A percentile compares a stretch with the other conserved stretches of the same genome.
Evolutionary conservation across 2,329 filamentous ascomycete species (phyloP).

Genomic region (Pyrenochaeta sp.): DNA sequence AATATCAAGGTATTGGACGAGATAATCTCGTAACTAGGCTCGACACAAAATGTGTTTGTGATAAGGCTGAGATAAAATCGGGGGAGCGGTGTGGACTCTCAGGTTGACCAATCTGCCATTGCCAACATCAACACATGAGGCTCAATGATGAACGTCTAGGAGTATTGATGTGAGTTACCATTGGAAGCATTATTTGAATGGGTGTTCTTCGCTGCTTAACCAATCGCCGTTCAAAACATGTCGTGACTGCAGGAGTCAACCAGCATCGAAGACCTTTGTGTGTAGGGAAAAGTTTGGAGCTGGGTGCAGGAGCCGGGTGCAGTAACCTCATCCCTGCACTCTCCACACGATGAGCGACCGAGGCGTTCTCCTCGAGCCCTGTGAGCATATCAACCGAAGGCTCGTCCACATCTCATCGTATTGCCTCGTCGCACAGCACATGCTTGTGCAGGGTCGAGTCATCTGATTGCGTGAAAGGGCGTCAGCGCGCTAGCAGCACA

Average conservation of each 20-base stretch:
- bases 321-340: background rate
- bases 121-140: constrained; percentile 10
- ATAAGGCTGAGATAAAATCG: constrained; percentile 9
- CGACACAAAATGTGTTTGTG: background rate
- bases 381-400: background rate
- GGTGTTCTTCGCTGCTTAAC: constrained; percentile 6
- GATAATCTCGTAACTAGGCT: background rate
- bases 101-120: constrained; percentile 7
- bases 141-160: background rate
- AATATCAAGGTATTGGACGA: too few relatives aligned
- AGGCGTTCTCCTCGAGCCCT: background rate
- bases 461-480: constrained; percentile 12
- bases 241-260: background rate
- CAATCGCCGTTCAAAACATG: too few relatives aligned
- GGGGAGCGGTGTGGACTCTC: constrained; percentile 10
- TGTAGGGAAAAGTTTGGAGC: too few relatives aligned
- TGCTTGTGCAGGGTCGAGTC: constrained; percentile 6
- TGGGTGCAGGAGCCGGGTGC: too few relatives aligned
- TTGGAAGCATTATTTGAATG: background rate
- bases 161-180: background rate
- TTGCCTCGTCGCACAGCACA: background rate
- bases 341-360: background rate
- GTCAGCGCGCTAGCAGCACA: constrained; percentile 1
- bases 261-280: too few relatives aligned
- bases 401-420: background rate